Evolutionary conservation across 2,329 filamentous ascomycete species (phyloP), one percentile per base, ranked within the genome.

Genomic region (Purpureocillium lavendulum): DNA sequence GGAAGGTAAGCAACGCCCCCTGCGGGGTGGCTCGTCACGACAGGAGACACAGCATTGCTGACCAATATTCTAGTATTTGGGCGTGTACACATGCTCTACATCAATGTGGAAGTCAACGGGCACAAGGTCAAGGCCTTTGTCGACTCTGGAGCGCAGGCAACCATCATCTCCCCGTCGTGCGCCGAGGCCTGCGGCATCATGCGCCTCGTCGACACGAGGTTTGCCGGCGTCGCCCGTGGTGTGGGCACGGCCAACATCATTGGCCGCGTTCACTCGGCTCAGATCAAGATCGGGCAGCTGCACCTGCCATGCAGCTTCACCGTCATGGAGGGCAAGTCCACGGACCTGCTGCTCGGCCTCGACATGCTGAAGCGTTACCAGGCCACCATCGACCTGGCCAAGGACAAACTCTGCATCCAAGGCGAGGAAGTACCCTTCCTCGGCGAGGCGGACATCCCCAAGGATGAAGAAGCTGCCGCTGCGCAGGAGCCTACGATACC

Each of bases 301-400:
- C 88, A 87, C 57, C 71, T 98, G 50, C 83, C 90, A 3, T 97
- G 89, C 66, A 92, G 88, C 43, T 98, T 98, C 61, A 98, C 92
- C 3, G 92, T 98, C 56, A 98, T 98, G 92, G 92, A 98, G 66
- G 92, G 92, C 48, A 98, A 97, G 64, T 81, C 87, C 38, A 92
- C 98, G 17, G 92, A 97, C 58, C 71, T 98, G 14, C 75, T 98
- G 2, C 77, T 98, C 11, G 92, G 92, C 4, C 69, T 98, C 32
- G 92, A 98, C 61, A 98, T 98, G 87, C 73, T 98, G 45, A 96
- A 94, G 66, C 80, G 92, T 30, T 89, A 97, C 62, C 90, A 95
- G 62, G 92, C 90, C 29, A 84, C 76, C 51, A 90, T 98, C 54
- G 92, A 98, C 59, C 73, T 98, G 11, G 75, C 80, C 47, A 83